Conservation (phyloP, 2,329 filamentous ascomycete species). For the Cytospora paraplurivora region DNA sequence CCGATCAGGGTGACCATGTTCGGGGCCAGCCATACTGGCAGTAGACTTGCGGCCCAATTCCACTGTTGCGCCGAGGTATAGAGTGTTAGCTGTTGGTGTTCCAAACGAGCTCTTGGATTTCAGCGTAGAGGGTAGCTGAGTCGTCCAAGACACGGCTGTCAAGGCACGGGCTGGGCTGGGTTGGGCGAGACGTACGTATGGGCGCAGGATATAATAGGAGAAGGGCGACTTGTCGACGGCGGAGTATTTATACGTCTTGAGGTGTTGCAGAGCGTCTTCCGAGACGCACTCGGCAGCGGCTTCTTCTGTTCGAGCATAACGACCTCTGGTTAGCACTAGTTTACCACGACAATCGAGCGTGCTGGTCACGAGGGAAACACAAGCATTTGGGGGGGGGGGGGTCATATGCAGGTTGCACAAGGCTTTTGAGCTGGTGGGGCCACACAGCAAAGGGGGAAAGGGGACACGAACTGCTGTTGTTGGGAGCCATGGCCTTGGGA, state of each 20-base stretch:
- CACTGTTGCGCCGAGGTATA: constrained; percentile 61
- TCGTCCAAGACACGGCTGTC: constrained; percentile 21
- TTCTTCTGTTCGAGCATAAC: constrained; percentile 41
- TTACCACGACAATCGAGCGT: constrained; percentile 1
- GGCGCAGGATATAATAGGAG: constrained; percentile 89
- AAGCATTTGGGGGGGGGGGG: not conserved
- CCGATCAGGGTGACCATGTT: constrained; percentile 97
- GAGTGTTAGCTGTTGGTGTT: constrained; percentile 23
- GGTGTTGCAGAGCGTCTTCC: constrained; percentile 85
- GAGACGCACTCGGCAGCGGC: constrained; percentile 75
- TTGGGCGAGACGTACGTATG: constrained; percentile 72
- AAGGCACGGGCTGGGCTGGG: constrained; percentile 13
- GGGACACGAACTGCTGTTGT: constrained; percentile 27
- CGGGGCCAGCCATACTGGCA: constrained; percentile 94
- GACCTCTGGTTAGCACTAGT: constrained; percentile 10
- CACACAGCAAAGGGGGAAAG: not conserved
- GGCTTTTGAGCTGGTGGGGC: not conserved
- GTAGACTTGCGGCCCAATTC: constrained; percentile 90
- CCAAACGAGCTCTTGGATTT: constrained; percentile 12
- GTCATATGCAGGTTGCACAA: not conserved
- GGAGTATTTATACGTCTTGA: constrained; percentile 97
- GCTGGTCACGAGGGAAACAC: constrained; percentile 2
- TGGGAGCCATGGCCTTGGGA: constrained; percentile 25
- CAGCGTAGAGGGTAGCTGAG: constrained; percentile 18
- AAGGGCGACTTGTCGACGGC: constrained; percentile 94